phyloP scores from a whole-genome alignment of 2,329 filamentous ascomycete species.

The Chaetothyriales sp. region DNA sequence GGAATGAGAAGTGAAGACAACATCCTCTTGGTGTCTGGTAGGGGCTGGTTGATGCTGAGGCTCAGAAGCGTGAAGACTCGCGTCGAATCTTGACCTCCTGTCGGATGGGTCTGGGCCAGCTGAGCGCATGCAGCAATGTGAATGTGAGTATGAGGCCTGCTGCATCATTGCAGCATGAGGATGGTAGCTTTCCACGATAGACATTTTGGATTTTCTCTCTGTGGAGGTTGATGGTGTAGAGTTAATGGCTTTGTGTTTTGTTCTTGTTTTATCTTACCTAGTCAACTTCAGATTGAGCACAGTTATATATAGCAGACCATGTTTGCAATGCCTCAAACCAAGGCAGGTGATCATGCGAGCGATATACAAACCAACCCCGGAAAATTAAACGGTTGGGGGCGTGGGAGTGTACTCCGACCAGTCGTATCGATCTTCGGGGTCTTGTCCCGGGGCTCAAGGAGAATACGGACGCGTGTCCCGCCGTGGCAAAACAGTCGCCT shows the following conservation, averaged over 20 bases:
- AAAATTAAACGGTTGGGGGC: not conserved
- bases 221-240: not conserved
- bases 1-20: not conserved
- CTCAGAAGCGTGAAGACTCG: not conserved
- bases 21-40: not conserved
- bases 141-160: not conserved
- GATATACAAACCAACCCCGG: not conserved
- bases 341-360: not conserved
- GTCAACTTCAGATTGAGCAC: not conserved
- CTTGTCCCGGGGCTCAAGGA: not conserved
- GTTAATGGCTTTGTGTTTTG: not conserved
- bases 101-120: not conserved
- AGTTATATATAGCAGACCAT: not conserved
- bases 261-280: not conserved
- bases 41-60: not conserved
- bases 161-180: not conserved
- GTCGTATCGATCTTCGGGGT: not conserved
- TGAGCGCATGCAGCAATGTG: not conserved
- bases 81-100: not conserved
- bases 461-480: not conserved
- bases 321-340: not conserved
- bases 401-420: not conserved
- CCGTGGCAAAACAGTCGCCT: not conserved
- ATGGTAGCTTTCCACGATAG: not conserved
- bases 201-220: not conserved